A percentile compares a stretch with the other conserved stretches of the same genome.
Evolutionary conservation across 345 rosid genomes (phyloP).

Genomic region (Salix exigua): DNA sequence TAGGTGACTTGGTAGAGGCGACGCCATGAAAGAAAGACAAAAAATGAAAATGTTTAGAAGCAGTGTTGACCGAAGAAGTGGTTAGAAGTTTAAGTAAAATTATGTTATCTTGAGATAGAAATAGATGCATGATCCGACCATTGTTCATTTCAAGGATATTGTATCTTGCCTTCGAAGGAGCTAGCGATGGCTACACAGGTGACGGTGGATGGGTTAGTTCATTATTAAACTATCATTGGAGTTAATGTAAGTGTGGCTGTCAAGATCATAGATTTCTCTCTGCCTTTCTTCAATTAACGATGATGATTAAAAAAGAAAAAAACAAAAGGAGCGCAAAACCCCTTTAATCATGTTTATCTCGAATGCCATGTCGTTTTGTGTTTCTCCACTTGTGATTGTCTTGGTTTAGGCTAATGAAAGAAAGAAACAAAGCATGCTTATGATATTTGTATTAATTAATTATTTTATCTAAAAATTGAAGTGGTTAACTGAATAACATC

Average conservation of each 20-base stretch:
- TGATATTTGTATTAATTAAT: background rate
- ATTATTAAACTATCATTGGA: no score
- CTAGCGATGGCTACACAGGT: no score
- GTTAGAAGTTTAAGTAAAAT: background rate
- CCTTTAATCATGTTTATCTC: background rate
- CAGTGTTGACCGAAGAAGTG: background rate
- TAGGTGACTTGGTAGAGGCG: background rate
- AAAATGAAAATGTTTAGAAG: background rate
- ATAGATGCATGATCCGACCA: background rate
- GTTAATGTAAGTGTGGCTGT: no score
- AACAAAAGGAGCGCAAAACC: no score
- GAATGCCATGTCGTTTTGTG: background rate
- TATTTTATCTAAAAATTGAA: accelerated
- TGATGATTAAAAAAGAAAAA: no score
- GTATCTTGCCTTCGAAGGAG: no score
- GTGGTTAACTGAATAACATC: accelerated
- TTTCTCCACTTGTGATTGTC: background rate
- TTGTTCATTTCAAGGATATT: no score
- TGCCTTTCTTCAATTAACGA: no score
- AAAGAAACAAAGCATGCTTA: background rate
- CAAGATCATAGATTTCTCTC: no score
- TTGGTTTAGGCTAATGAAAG: background rate
- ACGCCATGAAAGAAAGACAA: background rate
- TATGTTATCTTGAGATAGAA: background rate
- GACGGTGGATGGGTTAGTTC: no score